Base-by-base conservation (phyloP, 352 stramenopile genomes). In the Pythium monospermum region DNA sequence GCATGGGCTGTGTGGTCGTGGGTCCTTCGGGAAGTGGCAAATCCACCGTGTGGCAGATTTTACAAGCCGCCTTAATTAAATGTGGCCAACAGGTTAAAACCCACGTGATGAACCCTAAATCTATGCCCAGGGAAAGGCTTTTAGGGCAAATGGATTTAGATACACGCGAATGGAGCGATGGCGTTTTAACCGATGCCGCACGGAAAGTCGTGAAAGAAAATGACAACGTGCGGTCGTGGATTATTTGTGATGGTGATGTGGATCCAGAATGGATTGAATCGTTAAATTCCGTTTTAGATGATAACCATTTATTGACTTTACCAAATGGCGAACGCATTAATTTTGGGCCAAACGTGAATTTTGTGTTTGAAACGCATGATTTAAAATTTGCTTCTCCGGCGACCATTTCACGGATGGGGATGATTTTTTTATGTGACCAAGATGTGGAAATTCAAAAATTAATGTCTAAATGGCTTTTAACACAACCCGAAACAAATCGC, bases 181-280 rank as follows among this genome's bases (percentile, higher is more conserved):
- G 94, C 10, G 94, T 98, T 8, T 79, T 98, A 30, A 98, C 94
- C 3, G 87, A 89, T 22, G 92, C 92, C 1, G 91, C 93, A 27
- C 72, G 94, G 4, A 82, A 90, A 28, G 91, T 96, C 12, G 87
- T 97, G 6, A 96, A 96, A 54, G 91, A 97, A 32, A 79, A 91
- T 0, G 68, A 81, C 22, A 68, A 88, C 15, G 85, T 96, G 4
- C 83, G 85, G 3, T 96, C 83, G 1, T 98, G 95, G 94, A 96
- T 98, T 36, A 83, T 98, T 25, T 98, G 88, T 51, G 95, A 98
- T 53, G 95, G 95, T 6, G 94, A 98, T 47, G 92, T 98, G 15
- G 95, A 98, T 54, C 90, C 95, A 0, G 91, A 98, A 57, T 98
- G 94, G 95, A 98, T 98, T 51, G 95, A 98, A 65, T 96, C 78